These are phyloP conservation scores for Didymella exigua DNA, from an alignment of 2,329 filamentous ascomycete species.

Conservation along the genomic window DNA sequence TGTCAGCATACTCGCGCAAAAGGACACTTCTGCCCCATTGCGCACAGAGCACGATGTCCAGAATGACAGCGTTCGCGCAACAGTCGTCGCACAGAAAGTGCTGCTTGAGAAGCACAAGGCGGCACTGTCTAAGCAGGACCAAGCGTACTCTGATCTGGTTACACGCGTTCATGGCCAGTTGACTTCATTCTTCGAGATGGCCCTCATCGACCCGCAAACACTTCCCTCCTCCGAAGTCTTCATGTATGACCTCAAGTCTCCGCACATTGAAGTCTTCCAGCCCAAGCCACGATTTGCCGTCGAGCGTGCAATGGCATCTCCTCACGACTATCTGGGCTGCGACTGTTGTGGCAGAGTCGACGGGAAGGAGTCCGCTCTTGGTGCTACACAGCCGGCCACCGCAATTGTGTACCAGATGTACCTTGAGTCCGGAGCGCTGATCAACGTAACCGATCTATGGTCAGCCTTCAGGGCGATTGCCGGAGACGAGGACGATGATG, in stretches of 20 bases:
- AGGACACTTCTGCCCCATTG: slow-evolving; percentile 52
- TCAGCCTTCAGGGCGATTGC: slow-evolving; percentile 73
- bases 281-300: slow-evolving; percentile 73
- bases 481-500: slow-evolving; percentile 55
- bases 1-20: slow-evolving; percentile 30
- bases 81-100: slow-evolving; percentile 80
- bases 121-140: slow-evolving; percentile 71
- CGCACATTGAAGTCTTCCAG: slow-evolving; percentile 74
- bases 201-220: slow-evolving; percentile 56
- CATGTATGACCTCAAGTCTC: slow-evolving; percentile 73
- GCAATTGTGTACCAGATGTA: slow-evolving; percentile 80
- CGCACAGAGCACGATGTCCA: slow-evolving; percentile 78
- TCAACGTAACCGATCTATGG: slow-evolving; percentile 83
- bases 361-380: slow-evolving; percentile 52
- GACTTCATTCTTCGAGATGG: slow-evolving; percentile 52
- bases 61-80: slow-evolving; percentile 72
- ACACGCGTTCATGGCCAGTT: slow-evolving; percentile 62
- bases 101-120: slow-evolving; percentile 78
- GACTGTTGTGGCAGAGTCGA: slow-evolving; percentile 64
- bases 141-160: slow-evolving; percentile 70
- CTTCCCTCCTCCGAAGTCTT: slow-evolving; percentile 73
- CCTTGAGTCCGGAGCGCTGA: slow-evolving; percentile 73
- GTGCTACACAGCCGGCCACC: slow-evolving; percentile 69
- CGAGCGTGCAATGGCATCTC: slow-evolving; percentile 72
- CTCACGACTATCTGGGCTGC: slow-evolving; percentile 79